These are phyloP conservation scores for Amylocarpus encephaloides DNA, from an alignment of 2,329 filamentous ascomycete species.

Conservation along the genomic window DNA sequence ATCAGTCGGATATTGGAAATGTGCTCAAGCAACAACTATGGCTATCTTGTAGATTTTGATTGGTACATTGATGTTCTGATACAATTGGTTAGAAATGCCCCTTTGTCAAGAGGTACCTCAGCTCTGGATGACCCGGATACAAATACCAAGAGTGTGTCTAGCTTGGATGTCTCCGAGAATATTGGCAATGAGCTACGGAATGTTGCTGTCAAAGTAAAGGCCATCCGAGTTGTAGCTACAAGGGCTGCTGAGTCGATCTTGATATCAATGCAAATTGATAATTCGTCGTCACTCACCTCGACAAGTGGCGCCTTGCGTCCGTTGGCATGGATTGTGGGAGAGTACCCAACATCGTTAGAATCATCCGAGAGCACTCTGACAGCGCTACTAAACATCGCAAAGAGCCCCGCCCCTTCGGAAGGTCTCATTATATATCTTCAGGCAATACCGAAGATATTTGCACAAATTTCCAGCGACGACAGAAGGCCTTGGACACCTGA, in stretches of 20 bases:
- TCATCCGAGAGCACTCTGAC: constrained; percentile 67
- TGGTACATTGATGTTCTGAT: constrained; percentile 93
- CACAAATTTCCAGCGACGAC: constrained; percentile 61
- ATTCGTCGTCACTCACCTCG: constrained; percentile 48
- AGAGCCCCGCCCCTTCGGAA: constrained; percentile 48
- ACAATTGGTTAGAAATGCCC: constrained; percentile 72
- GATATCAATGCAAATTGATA: constrained; percentile 49
- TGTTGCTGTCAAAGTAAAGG: constrained; percentile 84
- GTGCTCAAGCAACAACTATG: constrained; percentile 85
- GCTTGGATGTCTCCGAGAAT: constrained; percentile 50
- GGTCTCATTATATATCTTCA: constrained; percentile 77
- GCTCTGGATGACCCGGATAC: constrained; percentile 13
- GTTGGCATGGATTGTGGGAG: constrained; percentile 79
- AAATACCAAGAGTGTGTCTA: constrained; percentile 7
- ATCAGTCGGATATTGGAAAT: constrained; percentile 79
- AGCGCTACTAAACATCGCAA: constrained; percentile 61
- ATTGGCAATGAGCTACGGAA: constrained; percentile 86
- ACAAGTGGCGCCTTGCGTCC: constrained; percentile 65
- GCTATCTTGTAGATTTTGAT: constrained; percentile 82
- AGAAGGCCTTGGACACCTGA: constrained; percentile 63
- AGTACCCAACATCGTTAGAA: constrained; percentile 70
- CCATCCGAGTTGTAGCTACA: constrained; percentile 72
- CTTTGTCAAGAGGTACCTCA: constrained; percentile 36
- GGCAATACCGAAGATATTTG: constrained; percentile 78
- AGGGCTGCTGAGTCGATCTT: constrained; percentile 74